Base-by-base conservation (phyloP, 176 grass and related monocot species). In the Saccharum officinarum region DNA sequence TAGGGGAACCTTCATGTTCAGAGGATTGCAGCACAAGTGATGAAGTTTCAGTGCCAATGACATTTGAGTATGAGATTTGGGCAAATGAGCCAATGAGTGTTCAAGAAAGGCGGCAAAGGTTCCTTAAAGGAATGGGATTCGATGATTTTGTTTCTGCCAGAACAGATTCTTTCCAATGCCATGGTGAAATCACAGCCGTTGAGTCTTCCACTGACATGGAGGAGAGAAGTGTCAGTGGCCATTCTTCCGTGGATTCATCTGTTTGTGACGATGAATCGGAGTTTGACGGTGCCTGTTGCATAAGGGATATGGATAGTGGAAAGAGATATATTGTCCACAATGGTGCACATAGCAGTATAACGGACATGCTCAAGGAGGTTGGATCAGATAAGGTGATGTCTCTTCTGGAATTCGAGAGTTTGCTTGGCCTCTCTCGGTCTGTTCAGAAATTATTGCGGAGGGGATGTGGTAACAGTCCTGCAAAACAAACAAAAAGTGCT, bases 41-140 rank as follows among this genome's bases (percentile, higher is more conserved):
- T 57, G 69, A 84, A 52, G 80, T 85, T 61, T 81, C 77, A 71
- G 54, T 16, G 15, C 34, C 69, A 46, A 68, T 7, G 14, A 76
- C 61, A n/a, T 85, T 94, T 40, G 90, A 85, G 25, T 86, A 90
- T 61, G 83, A 88, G 4, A 60, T 92, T 77, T 93, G 89, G 89
- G 62, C 87, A 45, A 87, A 65, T 1, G 78, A 94, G 71, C 88
- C 81, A 16, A 84, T 47, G 12, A 99, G 93, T 72, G 91, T 99
- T 73, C 82, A 89, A 62, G 92, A 99, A 89, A 92, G 97, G 37
- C 68, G 97, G 17, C 85, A 92, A 15, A 89, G 42, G 38, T 99
- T 99, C 39, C 82, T 94, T 5, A 80, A 87, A 28, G 85, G 80
- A 88, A 85, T 91, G 67, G 93, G 97, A 42, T 84, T 96, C 22